Evolutionary conservation across 345 rosid genomes (phyloP).

Genomic region (Mangifera indica): DNA sequence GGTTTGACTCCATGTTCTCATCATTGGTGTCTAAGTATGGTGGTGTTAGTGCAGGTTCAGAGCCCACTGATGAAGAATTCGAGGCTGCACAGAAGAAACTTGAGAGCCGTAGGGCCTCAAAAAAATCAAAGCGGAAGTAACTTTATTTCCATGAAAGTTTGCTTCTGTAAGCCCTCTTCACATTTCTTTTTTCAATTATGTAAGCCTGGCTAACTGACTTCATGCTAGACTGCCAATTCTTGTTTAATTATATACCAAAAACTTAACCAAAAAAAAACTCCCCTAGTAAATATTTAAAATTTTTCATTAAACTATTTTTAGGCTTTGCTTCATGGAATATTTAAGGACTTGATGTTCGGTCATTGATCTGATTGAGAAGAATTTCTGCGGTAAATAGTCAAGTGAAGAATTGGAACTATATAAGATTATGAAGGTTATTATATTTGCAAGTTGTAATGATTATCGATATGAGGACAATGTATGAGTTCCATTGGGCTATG

Average conservation of each 20-base stretch:
- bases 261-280: neutral
- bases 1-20: constrained; percentile 80
- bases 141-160: constrained; percentile 6
- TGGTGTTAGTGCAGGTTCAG: constrained; percentile 40
- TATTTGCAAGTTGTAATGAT: neutral
- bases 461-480: neutral
- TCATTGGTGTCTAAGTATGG: constrained; percentile 75
- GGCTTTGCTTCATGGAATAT: neutral
- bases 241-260: neutral
- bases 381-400: too few species aligned
- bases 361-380: neutral
- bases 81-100: constrained; percentile 79
- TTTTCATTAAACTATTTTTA: neutral
- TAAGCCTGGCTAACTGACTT: neutral
- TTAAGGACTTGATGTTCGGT: neutral
- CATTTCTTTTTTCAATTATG: constrained; percentile 6
- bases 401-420: too few species aligned
- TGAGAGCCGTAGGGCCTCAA: constrained; percentile 48
- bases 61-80: constrained; percentile 87
- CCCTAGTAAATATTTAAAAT: neutral
- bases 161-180: constrained; percentile 1
- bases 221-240: neutral
- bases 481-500: neutral
- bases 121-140: constrained; percentile 45
- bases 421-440: too few species aligned